Percentiles rank a stretch among this genome's conserved stretches.
Evolutionary conservation across 169 alveolate species (phyloP).

Genomic region (Plasmodium vivax): DNA sequence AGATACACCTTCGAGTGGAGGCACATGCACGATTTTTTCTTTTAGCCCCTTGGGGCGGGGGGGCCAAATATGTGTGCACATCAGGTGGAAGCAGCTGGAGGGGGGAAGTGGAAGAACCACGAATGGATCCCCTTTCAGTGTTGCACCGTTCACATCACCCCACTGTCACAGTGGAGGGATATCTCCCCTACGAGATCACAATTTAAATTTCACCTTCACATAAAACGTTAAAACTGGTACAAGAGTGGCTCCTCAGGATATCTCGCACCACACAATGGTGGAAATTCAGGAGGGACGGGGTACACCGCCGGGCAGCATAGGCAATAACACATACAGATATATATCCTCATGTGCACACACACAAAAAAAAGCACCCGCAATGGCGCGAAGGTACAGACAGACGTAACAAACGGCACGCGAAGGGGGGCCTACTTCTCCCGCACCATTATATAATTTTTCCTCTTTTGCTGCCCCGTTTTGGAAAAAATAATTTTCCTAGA

Average conservation of each 20-base stretch:
- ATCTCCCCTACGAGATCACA: not conserved
- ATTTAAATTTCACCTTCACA: not conserved
- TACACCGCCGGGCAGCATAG: not conserved
- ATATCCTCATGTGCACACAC: not conserved
- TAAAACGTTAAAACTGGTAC: not conserved
- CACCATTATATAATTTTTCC: slow-evolving; percentile 48
- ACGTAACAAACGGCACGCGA: not conserved
- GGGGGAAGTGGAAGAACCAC: not conserved
- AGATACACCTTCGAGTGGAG: slow-evolving; percentile 56
- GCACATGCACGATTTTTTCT: slow-evolving; percentile 65
- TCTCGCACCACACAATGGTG: not conserved
- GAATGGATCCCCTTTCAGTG: not conserved
- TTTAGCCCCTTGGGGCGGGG: not conserved
- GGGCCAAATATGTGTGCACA: not conserved
- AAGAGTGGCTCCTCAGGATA: not conserved
- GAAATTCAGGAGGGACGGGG: not conserved
- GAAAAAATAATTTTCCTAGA: slow-evolving; percentile 64
- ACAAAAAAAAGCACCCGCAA: not conserved
- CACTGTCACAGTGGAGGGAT: not conserved
- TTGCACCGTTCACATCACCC: not conserved
- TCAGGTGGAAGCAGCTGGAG: not conserved
- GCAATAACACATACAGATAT: not conserved
- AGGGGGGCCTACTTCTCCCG: not conserved
- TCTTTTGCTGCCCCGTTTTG: slow-evolving; percentile 65
- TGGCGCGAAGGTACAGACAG: not conserved